Base-by-base conservation (phyloP, 2,329 filamentous ascomycete genomes). In the Ploettnerulaceae sp. region DNA sequence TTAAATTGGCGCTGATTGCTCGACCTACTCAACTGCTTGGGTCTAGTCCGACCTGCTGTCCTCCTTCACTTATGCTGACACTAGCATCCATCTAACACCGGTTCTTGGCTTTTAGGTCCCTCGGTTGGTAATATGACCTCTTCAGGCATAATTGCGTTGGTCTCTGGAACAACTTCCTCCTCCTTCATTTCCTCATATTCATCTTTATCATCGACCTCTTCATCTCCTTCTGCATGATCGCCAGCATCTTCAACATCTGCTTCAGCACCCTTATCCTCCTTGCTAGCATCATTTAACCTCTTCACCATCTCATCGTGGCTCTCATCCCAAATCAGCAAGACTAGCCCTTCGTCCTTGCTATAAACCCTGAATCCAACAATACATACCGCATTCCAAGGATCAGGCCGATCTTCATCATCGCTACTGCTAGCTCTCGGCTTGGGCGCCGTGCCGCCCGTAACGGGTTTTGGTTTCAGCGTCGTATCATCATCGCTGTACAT, bases 401-500 rank as follows among this genome's bases (percentile, higher is more conserved):
- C 67, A 0, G 63, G 57, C 6, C 59, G 66, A 53, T 68, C 65
- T 1, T 62, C 63, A 36, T 58, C 58, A 33, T 57, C 54, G 6
- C 44, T 50, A 9, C 60, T 48, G 8, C 60, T 60, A 8, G 49
- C 60, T 20, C 48, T 62, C 1, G 50, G 52, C 9, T 63, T 42
- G 3, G 54, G 36, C 1, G 58, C 60, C 21, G 40, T 37, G 7
- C 28, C 18, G 15, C 35, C 44, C 14, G 46, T 46, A 6, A 37
- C n/a, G 4, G 36, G 44, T 12, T 71, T 69, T 4, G 72, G 74
- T 60, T 75, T 75, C 45, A 72, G 71, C 0, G 71, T 69, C 62
- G 77, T 72, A 55, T 82, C 77, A 52, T 81, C 77, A 40, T 71
- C 73, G 48, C 73, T 77, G 61, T 79, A 81, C 21, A 79, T 67